Evolutionary conservation across 1,139 yeast genomes (phyloP).

Genomic region (Scheffersomyces parashehatae): DNA sequence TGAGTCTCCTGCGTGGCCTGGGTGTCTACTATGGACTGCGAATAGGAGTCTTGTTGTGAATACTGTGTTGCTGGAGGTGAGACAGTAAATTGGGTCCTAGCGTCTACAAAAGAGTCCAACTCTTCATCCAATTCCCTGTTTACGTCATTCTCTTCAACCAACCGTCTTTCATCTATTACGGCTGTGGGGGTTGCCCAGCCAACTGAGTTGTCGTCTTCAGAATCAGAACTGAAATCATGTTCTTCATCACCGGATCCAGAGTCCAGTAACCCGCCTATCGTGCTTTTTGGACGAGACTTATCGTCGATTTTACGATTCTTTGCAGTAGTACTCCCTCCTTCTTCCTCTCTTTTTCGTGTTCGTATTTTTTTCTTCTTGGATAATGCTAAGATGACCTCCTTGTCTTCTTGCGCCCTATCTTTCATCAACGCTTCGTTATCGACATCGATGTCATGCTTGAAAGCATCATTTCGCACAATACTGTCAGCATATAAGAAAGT

Average conservation of each 20-base stretch:
- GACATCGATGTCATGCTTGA: conserved; percentile 17
- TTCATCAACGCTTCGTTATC: conserved; percentile 4
- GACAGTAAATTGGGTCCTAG: neutral
- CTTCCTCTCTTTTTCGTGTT: neutral
- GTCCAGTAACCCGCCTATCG: neutral
- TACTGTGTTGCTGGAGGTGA: neutral
- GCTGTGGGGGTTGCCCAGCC: neutral
- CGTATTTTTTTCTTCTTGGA: neutral
- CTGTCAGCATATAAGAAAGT: conserved; percentile 22
- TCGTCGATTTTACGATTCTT: too few species aligned
- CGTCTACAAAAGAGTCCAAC: conserved; percentile 1
- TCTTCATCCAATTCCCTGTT: neutral
- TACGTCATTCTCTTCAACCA: neutral
- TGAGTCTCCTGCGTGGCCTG: neutral
- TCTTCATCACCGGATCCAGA: neutral
- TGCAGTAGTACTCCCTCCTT: neutral
- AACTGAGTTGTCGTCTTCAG: neutral
- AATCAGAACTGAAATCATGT: neutral
- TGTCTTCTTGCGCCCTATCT: neutral
- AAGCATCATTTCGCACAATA: conserved; percentile 14
- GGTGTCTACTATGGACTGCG: neutral
- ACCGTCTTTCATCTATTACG: neutral
- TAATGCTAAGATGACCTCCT: neutral
- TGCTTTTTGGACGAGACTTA: neutral
- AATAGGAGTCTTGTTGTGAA: neutral